Evolutionary conservation across 2,329 filamentous ascomycete genomes (phyloP), one percentile per base, ranked within the genome.

Genomic region (Teratosphaeria epicoccoides): DNA sequence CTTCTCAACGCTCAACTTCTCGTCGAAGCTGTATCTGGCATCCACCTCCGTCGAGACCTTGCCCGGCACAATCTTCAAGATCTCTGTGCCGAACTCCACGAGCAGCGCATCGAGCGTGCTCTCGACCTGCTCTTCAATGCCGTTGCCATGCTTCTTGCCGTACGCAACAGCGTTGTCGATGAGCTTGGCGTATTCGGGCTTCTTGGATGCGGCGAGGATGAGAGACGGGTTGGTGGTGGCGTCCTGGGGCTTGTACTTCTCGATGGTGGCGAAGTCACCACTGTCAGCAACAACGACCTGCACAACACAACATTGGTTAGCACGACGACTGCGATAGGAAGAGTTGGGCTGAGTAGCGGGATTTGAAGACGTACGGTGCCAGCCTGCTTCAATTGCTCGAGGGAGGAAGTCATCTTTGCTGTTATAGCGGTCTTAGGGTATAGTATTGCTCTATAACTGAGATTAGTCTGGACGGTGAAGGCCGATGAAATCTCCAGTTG

Each of bases 181-280:
- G 69, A 97, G 78, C 73, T 85, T 84, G 68, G 87, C 88, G 73
- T 97, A 97, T 75, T 96, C 90, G 71, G 87, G 70, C 83, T 97
- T 97, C 82, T 98, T 97, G 70, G 93, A 90, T 59, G 93, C 93
- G 63, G 90, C 91, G 70, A 98, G 86, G 75, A 98, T 97, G 71
- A 98, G 81, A 59, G 93, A 97, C 55, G 93, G 93, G 84, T 98
- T 98, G 78, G 93, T 98, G 73, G 93, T 98, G 69, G 93, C 93
- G 87, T 98, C 93, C 81, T 98, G 90, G 61, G 93, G 93, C 84
- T 95, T 95, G 84, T 98, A 98, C 80, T 97, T 96, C 79, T 80
- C 90, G 73, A 98, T 98, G 73, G 90, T 90, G 83, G 76, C 71
- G 62, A 74, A 73, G 68, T 77, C 85, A 84, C 90, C 93, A 74